A percentile compares a stretch with the other conserved stretches of the same genome.
phyloP scores from a whole-genome alignment of 352 stramenopile genomes.

The Globisporangium paddicum region DNA sequence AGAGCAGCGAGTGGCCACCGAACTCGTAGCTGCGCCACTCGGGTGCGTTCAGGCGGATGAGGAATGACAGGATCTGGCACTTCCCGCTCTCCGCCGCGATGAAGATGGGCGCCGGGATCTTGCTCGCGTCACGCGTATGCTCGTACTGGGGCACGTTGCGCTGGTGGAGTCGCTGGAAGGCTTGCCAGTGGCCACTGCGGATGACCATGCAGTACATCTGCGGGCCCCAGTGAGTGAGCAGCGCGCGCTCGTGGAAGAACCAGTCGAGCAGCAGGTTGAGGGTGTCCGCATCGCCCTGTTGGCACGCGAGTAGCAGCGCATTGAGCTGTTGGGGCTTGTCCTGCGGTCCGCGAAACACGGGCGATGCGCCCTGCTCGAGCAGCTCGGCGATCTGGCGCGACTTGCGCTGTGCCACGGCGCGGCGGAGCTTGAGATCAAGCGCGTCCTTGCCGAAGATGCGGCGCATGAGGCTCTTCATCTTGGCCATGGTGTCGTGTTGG shows the following conservation, averaged over 20 bases:
- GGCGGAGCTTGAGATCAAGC: conserved; percentile 50
- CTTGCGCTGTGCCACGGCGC: conserved; percentile 42
- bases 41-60: conserved; percentile 27
- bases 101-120: conserved; percentile 51
- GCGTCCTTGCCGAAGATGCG: conserved; percentile 38
- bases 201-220: conserved; percentile 73
- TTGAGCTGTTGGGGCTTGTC: conserved; percentile 37
- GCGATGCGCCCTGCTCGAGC: conserved; percentile 50
- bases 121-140: conserved; percentile 12
- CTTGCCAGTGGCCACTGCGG: conserved; percentile 48
- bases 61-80: conserved; percentile 41
- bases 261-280: conserved; percentile 57
- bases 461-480: conserved; percentile 39
- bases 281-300: conserved; percentile 38
- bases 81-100: conserved; percentile 52
- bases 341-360: conserved; percentile 38
- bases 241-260: conserved; percentile 41
- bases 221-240: conserved; percentile 41
- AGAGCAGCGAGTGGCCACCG: conserved; percentile 56
- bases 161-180: conserved; percentile 52
- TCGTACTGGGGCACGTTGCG: conserved; percentile 27
- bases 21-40: conserved; percentile 48
- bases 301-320: conserved; percentile 57
- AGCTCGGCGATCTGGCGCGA: conserved; percentile 41
- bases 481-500: conserved; percentile 23